phyloP scores from a whole-genome alignment of 176 grass and related monocot species.

The Cenchrus americanus region DNA sequence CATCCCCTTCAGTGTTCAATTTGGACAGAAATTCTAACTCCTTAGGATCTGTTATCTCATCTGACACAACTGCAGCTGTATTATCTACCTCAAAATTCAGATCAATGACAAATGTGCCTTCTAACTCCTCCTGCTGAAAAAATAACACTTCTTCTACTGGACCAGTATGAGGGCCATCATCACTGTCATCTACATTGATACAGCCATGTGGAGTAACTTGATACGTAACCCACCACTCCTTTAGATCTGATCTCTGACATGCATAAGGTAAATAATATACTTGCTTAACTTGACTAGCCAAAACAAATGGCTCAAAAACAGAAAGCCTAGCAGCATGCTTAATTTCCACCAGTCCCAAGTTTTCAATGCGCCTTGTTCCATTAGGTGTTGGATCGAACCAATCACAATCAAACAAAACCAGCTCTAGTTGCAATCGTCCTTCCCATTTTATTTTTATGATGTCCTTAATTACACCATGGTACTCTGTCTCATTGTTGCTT shows the following conservation, averaged over 20 bases:
- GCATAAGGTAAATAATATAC: background rate
- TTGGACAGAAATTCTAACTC: background rate
- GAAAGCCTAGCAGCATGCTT: constrained; percentile 12
- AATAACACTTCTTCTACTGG: background rate
- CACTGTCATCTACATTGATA: background rate
- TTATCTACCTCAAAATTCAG: background rate
- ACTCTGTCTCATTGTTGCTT: background rate
- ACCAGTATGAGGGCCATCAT: background rate
- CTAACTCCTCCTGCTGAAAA: constrained; percentile 12
- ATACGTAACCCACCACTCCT: background rate
- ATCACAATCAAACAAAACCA: background rate
- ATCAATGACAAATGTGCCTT: constrained; percentile 4
- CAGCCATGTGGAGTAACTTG: background rate
- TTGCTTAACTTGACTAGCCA: constrained; percentile 4
- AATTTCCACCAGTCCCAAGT: background rate
- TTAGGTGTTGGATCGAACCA: constrained; percentile 7
- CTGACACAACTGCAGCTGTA: background rate
- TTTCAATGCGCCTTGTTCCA: background rate
- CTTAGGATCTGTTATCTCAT: constrained; percentile 14
- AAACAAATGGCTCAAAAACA: background rate
- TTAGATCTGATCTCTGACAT: background rate
- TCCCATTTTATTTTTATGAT: background rate
- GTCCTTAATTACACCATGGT: background rate
- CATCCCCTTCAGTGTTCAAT: no score
- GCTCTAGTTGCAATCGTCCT: background rate